Percentiles rank a stretch among this genome's conserved stretches.
Evolutionary conservation across 73 alveolate species (phyloP).

Genomic region (Paramecium octaurelia): DNA sequence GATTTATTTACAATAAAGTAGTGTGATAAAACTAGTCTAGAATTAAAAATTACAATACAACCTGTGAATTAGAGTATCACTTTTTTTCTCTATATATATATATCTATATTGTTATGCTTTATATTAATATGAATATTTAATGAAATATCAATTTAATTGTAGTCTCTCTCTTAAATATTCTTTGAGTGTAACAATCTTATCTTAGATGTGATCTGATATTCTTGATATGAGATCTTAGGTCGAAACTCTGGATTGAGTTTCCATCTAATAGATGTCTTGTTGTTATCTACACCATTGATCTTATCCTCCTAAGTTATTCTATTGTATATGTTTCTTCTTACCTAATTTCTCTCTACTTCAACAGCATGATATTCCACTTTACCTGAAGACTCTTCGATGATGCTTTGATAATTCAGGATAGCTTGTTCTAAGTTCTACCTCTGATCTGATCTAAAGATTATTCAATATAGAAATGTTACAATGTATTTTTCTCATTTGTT

Average conservation of each 20-base stretch:
- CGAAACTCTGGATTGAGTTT: background rate
- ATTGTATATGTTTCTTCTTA: background rate
- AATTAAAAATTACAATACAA: background rate
- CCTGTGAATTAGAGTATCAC: background rate
- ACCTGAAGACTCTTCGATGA: conserved; percentile 17
- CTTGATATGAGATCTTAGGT: background rate
- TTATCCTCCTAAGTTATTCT: background rate
- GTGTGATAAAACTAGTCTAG: conserved; percentile 19
- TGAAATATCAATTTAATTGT: background rate
- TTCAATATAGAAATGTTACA: background rate
- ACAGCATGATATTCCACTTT: conserved; percentile 17
- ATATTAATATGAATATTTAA: background rate
- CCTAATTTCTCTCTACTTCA: background rate
- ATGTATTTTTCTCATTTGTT: background rate
- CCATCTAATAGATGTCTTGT: background rate
- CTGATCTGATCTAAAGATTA: background rate
- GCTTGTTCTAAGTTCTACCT: background rate
- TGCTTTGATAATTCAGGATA: background rate
- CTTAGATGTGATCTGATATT: background rate
- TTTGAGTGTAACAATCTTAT: background rate
- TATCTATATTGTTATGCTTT: background rate
- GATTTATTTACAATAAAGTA: background rate
- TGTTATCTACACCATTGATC: background rate
- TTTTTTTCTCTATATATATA: background rate
- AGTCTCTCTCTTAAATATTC: conserved; percentile 2